Percentiles rank a stretch among this genome's conserved stretches.
Evolutionary conservation across 768 basidiomycete species (phyloP).

Genomic region (Lyophyllum atratum): DNA sequence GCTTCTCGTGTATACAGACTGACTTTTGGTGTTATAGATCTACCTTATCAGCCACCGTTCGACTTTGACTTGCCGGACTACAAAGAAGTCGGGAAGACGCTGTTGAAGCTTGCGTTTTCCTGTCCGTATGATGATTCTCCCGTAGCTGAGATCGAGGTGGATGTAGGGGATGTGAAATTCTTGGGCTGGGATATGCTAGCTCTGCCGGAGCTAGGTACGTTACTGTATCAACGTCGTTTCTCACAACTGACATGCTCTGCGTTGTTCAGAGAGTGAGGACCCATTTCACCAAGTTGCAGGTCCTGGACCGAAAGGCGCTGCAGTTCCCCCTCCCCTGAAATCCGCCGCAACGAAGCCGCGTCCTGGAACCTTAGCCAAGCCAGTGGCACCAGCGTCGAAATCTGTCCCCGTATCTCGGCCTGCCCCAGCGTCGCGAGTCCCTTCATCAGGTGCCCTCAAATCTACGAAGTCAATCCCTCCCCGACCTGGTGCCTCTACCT

Average conservation of each 20-base stretch:
- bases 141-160: conserved; percentile 31
- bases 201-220: conserved; percentile 29
- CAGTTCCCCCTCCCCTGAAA: not conserved
- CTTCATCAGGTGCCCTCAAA: not conserved
- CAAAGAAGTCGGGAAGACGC: conserved; percentile 36
- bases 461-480: not conserved
- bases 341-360: not conserved
- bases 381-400: not conserved
- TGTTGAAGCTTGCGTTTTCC: conserved; percentile 36
- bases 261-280: conserved; percentile 27
- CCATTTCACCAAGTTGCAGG: conserved; percentile 23
- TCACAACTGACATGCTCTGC: not conserved
- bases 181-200: conserved; percentile 31
- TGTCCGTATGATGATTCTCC: conserved; percentile 31
- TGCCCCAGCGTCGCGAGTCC: not conserved
- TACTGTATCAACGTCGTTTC: not conserved
- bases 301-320: not conserved
- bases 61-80: conserved; percentile 49
- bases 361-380: not conserved
- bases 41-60: conserved; percentile 44
- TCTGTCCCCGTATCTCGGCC: not conserved
- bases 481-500: not conserved
- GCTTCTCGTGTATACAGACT: not conserved
- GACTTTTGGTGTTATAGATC: conserved; percentile 27
- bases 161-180: conserved; percentile 20